A percentile compares a stretch with the other conserved stretches of the same genome.
phyloP scores from a whole-genome alignment of 257 asterid species.

The Salvia rosmarinus region DNA sequence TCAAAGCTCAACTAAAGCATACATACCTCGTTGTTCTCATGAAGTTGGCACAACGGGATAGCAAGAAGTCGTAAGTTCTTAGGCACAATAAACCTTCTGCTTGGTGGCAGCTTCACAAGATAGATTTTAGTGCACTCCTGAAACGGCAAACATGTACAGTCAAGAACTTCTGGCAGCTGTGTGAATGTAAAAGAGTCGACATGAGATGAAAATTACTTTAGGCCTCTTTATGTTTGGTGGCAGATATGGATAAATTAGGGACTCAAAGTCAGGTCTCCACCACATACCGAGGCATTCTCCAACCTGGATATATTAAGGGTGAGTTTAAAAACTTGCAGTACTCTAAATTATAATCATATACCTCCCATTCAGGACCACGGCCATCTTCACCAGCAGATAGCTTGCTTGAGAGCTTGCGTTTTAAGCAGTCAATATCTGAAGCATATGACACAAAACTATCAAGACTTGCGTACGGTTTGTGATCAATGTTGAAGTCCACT shows the following conservation, averaged over 20 bases:
- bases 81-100: constrained; percentile 76
- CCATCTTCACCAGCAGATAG: constrained; percentile 60
- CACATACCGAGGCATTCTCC: constrained; percentile 91
- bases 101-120: constrained; percentile 78
- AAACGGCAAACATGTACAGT: constrained; percentile 26
- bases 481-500: constrained; percentile 9
- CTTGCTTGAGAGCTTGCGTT: constrained; percentile 83
- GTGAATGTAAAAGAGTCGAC: constrained; percentile 9
- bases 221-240: constrained; percentile 68
- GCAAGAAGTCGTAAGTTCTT: constrained; percentile 73
- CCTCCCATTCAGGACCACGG: constrained; percentile 81
- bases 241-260: constrained; percentile 59
- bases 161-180: constrained; percentile 25
- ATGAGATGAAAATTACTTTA: constrained; percentile 52
- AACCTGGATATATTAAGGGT: constrained; percentile 48
- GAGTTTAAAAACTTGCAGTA: constrained; percentile 14
- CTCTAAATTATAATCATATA: constrained; percentile 18
- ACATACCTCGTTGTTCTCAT: constrained; percentile 63
- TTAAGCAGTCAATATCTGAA: constrained; percentile 75
- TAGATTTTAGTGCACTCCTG: constrained; percentile 91
- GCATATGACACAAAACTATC: constrained; percentile 1
- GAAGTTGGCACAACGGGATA: constrained; percentile 75
- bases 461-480: background rate
- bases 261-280: constrained; percentile 83
- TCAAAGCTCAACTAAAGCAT: background rate